Conservation (phyloP, 1,139 yeast species). For the Candida pseudoviswanathii region DNA sequence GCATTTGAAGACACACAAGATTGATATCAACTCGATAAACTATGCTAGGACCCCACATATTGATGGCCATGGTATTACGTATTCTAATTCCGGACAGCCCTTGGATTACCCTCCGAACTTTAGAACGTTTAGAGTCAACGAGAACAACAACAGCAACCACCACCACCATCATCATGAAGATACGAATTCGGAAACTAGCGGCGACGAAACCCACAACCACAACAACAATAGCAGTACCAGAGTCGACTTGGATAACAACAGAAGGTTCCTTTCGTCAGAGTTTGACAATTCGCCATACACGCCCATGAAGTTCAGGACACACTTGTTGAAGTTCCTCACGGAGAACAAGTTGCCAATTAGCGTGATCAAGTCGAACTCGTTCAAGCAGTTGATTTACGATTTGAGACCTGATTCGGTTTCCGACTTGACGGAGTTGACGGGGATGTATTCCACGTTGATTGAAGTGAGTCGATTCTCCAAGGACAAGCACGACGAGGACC, state of each 20-base stretch:
- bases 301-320: slow-evolving; percentile 51
- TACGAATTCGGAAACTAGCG: not conserved
- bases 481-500: not conserved
- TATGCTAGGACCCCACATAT: slow-evolving; percentile 37
- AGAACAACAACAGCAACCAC: not conserved
- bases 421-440: slow-evolving; percentile 51
- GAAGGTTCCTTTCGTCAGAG: slow-evolving; percentile 32
- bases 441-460: slow-evolving; percentile 46
- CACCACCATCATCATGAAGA: not conserved
- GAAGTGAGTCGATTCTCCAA: slow-evolving; percentile 39
- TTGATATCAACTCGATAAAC: slow-evolving; percentile 40
- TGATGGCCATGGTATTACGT: slow-evolving; percentile 43
- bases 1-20: slow-evolving; percentile 57
- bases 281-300: slow-evolving; percentile 49
- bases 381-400: slow-evolving; percentile 54
- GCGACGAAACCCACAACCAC: not conserved
- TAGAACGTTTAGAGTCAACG: not conserved
- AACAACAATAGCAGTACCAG: not conserved
- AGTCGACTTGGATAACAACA: slow-evolving; percentile 8
- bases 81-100: slow-evolving; percentile 32
- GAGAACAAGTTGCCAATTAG: slow-evolving; percentile 54
- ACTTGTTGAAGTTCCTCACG: slow-evolving; percentile 50
- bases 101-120: slow-evolving; percentile 17
- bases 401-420: slow-evolving; percentile 49
- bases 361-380: slow-evolving; percentile 51